Conservation (phyloP, 2,329 filamentous ascomycete species). For the Pseudopyrenochaeta lycopersici region DNA sequence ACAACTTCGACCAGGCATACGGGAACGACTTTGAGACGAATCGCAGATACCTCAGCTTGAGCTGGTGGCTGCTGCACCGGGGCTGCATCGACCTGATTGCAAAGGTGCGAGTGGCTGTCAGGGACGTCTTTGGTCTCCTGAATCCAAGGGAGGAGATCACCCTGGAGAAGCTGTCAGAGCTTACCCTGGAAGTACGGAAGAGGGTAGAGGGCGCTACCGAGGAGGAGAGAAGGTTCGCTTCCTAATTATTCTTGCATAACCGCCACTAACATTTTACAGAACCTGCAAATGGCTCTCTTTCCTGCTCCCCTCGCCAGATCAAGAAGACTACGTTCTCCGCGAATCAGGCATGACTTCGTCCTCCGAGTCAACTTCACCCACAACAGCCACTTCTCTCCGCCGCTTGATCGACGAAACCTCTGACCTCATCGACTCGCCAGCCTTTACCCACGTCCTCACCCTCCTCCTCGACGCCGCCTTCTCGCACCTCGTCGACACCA, state of each 20-base stretch:
- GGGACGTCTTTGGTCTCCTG: constrained; percentile 86
- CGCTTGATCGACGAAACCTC: constrained; percentile 94
- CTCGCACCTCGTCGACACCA: constrained; percentile 81
- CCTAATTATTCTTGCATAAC: neutral
- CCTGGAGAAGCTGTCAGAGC: constrained; percentile 78
- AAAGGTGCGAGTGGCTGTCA: constrained; percentile 84
- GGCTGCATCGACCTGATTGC: constrained; percentile 86
- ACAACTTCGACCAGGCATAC: constrained; percentile 80
- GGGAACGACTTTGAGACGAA: constrained; percentile 97
- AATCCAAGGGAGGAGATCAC: constrained; percentile 90
- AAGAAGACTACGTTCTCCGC: constrained; percentile 83
- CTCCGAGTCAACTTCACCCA: constrained; percentile 47
- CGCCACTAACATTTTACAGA: constrained; percentile 42
- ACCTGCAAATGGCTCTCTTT: constrained; percentile 79
- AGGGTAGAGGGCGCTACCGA: constrained; percentile 80
- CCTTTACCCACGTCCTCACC: constrained; percentile 86
- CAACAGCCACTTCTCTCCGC: constrained; percentile 69
- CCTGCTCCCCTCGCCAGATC: constrained; percentile 78
- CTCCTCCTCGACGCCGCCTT: constrained; percentile 89
- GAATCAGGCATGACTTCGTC: constrained; percentile 78
- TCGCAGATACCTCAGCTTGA: constrained; percentile 91
- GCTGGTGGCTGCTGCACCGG: constrained; percentile 95
- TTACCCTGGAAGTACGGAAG: constrained; percentile 84
- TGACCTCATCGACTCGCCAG: constrained; percentile 92
- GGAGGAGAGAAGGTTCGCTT: constrained; percentile 64